Evolutionary conservation across 345 rosid genomes (phyloP).

Genomic region (Populus simonii): DNA sequence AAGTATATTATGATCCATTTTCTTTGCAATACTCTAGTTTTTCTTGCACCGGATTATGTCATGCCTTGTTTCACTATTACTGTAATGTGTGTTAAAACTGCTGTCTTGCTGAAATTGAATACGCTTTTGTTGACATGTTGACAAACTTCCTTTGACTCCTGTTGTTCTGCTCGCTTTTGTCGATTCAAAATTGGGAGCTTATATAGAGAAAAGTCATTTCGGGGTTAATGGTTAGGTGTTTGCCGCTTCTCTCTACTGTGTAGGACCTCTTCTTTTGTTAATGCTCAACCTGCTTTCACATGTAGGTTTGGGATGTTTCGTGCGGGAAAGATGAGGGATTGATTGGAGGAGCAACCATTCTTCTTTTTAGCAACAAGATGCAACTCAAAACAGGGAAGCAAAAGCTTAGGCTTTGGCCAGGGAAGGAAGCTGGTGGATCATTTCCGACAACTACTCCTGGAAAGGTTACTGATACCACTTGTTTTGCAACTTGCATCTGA

Average conservation of each 20-base stretch:
- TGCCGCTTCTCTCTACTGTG: slow-evolving; percentile 3
- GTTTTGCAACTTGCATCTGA: not conserved
- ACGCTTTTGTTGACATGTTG: not conserved
- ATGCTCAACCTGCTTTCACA: slow-evolving; percentile 1
- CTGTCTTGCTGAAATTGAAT: not conserved
- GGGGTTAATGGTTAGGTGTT: not conserved
- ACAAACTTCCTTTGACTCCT: not conserved
- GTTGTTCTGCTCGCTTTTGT: not conserved
- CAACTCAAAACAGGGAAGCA: slow-evolving; percentile 94
- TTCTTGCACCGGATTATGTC: not conserved
- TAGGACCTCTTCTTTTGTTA: slow-evolving; percentile 2
- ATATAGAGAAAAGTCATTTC: not conserved
- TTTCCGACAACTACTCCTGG: slow-evolving; percentile 83
- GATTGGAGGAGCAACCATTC: slow-evolving; percentile 89
- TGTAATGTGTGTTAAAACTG: not conserved
- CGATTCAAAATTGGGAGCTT: slow-evolving; percentile 5
- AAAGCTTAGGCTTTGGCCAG: slow-evolving; percentile 91
- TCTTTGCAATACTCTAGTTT: not conserved
- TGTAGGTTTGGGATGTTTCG: slow-evolving; percentile 94
- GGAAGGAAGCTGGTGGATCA: slow-evolving; percentile 91
- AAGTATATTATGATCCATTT: not conserved
- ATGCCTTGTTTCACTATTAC: not conserved
- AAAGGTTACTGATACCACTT: slow-evolving; percentile 60
- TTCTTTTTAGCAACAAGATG: slow-evolving; percentile 79
- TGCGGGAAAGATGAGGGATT: slow-evolving; percentile 77